A percentile compares a stretch with the other conserved stretches of the same genome.
Evolutionary conservation across 2,329 filamentous ascomycete species (phyloP).

Genomic region (Fusarium camptoceras): DNA sequence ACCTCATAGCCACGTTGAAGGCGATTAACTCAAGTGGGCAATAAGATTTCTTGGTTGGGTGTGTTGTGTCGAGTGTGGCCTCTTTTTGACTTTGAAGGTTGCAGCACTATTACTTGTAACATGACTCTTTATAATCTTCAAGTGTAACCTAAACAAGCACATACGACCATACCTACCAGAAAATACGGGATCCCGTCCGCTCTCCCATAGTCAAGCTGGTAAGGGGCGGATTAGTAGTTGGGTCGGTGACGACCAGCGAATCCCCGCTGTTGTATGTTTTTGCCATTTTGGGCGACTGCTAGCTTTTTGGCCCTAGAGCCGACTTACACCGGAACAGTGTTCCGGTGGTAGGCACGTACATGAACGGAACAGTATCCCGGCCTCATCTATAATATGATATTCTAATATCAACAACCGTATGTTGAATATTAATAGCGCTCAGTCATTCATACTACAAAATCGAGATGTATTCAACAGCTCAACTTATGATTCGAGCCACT

Average conservation of each 20-base stretch:
- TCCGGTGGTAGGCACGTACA: conserved; percentile 8
- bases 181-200: too few relatives aligned
- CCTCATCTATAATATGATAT: not conserved
- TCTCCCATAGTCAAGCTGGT: too few relatives aligned
- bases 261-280: not conserved
- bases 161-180: too few relatives aligned
- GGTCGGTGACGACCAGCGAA: not conserved
- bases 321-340: conserved; percentile 8
- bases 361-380: conserved; percentile 14
- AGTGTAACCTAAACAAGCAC: too few relatives aligned
- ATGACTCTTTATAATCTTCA: too few relatives aligned
- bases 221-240: too few relatives aligned
- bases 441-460: not conserved
- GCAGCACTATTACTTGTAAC: too few relatives aligned
- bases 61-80: not conserved
- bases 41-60: not conserved
- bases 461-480: not conserved
- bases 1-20: not conserved
- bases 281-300: not conserved
- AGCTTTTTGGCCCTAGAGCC: not conserved
- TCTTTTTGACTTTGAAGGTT: too few relatives aligned
- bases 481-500: not conserved
- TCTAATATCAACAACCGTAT: not conserved
- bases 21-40: not conserved
- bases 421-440: not conserved